Base-by-base conservation (phyloP, 345 rosid species). In the Pistacia vera region DNA sequence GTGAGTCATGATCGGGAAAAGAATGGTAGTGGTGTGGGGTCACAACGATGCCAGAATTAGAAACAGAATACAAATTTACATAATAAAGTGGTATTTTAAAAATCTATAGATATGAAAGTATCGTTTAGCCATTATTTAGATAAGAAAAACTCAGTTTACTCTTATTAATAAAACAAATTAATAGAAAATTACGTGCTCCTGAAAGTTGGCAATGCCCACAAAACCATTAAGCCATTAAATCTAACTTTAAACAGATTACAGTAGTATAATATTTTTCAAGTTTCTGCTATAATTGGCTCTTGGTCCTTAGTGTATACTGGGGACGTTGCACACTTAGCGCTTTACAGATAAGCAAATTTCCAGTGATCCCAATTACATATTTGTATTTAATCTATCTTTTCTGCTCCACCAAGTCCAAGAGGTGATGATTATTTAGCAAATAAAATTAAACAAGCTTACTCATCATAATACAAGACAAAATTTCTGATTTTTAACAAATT, bases 311-410 rank as follows among this genome's bases (percentile, higher is more conserved):
- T 69, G 46, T 69, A 33, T 14, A 52, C 9, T 30, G 61, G 56
- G 13, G 25, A 52, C 16, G 62, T 8, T 30, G 46, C 44, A 54
- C 49, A 28, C 60, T 33, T 30, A 9, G 25, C 63, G 38, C 59
- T 61, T 72, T 61, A 60, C 75, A 60, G 57, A 56, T 41, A 48
- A 60, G 56, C 67, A 60, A 46, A 20, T n/a, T n/a, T 25, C 10
- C 14, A 2, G 16, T 72, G 16, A 48, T 44, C 5, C 22, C 48
- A 66, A 20, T 10, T 49, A 28, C 12, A 16, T 1, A 12, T 12
- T 44, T 6, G 41, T 38, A 38, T 38, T 38, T 44, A 44, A 36
- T 38, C 56, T 5, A 3, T 55, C 44, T 55, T 67, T 69, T 58
- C n/a, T 38, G 33, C 41, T 38, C 63, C 28, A 30, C 33, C 33